Evolutionary conservation across 2,329 filamentous ascomycete genomes (phyloP), one percentile per base, ranked within the genome.

Genomic region (Fonsecaea monophora): DNA sequence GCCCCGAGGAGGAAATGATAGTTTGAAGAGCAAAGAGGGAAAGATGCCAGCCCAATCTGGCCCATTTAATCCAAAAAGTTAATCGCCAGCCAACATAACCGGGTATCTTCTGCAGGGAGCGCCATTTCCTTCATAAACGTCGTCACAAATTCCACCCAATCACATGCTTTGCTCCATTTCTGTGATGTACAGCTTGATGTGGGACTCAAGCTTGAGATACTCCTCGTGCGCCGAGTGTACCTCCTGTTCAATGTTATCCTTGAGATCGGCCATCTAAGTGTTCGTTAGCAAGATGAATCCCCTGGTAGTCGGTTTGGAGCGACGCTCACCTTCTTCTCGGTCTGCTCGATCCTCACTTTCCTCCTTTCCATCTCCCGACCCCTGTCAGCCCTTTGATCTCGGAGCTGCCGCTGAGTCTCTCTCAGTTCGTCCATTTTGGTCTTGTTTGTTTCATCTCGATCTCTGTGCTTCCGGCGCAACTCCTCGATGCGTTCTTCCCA

Each of bases 141-240:
- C 68, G 60, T 70, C 34, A 63, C 56, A 66, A 53, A 21, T 12
- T 13, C 13, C 15, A 30, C 13, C 57, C 10, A 18, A 4, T 66
- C 74, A 82, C 68, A 95, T 87, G 64, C 89, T 90, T 80, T 97
- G 94, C 80, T 98, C 95, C 94, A 99, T 97, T 84, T 99, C 95
- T 4, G 92, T 96, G 76, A 99, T 96, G 82, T 99, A 99, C 69
- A 98, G 84, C 80, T 94, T 94, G 78, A 99, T 96, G 77, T 99
- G 95, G 42, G 92, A 90, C 79, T 98, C 94, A 88, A 99, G 90
- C 87, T 97, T 97, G 77, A 96, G 86, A 79, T 97, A 99, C 82
- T 98, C 92, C 72, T 96, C 94, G 74, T 96, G 89, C 0, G 95
- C 93, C 64, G 87, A 88, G 76, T 95, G 92, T 8, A 98, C 90